Evolutionary conservation across 1,139 yeast species (phyloP).

Genomic region (Lodderomyces oxycetoniae): DNA sequence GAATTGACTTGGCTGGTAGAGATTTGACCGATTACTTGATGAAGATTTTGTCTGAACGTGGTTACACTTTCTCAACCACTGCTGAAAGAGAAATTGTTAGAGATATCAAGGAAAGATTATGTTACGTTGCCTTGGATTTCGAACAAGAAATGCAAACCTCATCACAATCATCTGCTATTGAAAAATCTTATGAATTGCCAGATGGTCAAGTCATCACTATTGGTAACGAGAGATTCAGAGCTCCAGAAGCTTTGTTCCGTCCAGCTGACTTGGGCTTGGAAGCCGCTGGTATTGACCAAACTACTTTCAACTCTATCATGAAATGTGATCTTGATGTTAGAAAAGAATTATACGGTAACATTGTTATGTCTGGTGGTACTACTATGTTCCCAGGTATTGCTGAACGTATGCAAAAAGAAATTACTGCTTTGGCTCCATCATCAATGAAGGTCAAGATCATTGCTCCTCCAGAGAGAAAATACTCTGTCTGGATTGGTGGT

Average conservation of each 20-base stretch:
- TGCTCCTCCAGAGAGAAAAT: slow-evolving; percentile 99
- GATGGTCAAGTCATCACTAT: slow-evolving; percentile 99
- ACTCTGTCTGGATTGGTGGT: slow-evolving; percentile 99
- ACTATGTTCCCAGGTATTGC: slow-evolving; percentile 99
- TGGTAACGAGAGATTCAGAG: slow-evolving; percentile 99
- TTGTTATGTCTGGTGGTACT: slow-evolving; percentile 99
- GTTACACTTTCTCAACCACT: slow-evolving; percentile 96
- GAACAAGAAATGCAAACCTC: slow-evolving; percentile 99
- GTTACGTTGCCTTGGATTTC: slow-evolving; percentile 95
- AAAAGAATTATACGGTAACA: slow-evolving; percentile 98
- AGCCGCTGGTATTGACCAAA: slow-evolving; percentile 99
- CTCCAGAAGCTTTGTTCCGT: slow-evolving; percentile 99
- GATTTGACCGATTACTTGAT: slow-evolving; percentile 97
- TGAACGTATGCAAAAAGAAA: slow-evolving; percentile 99
- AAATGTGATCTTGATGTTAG: slow-evolving; percentile 99
- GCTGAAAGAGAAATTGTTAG: slow-evolving; percentile 99
- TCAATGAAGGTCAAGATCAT: slow-evolving; percentile 99
- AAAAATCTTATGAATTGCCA: slow-evolving; percentile 98
- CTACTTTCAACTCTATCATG: slow-evolving; percentile 98
- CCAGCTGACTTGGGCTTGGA: slow-evolving; percentile 97
- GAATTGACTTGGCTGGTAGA: slow-evolving; percentile 99
- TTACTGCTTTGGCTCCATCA: slow-evolving; percentile 98
- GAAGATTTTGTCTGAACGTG: slow-evolving; percentile 98
- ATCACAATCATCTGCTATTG: slow-evolving; percentile 96
- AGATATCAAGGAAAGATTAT: slow-evolving; percentile 98